Base-by-base conservation (phyloP, 1,139 yeast genomes). In the Suhomyces bokatorum region DNA sequence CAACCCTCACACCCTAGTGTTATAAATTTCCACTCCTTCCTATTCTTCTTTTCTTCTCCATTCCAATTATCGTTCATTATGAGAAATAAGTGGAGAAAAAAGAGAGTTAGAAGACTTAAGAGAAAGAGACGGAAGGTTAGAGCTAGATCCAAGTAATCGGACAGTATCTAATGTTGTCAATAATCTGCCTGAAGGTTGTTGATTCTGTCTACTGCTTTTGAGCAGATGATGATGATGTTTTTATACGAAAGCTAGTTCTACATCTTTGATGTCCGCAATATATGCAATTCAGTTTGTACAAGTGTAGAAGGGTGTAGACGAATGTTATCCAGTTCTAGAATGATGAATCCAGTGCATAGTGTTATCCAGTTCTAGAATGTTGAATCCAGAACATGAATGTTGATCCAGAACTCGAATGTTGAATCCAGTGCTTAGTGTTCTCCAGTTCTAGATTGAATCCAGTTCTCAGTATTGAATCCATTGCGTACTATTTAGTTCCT, bases 91-190 rank as follows among this genome's bases (percentile, higher is more conserved):
- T 88, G 96, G 97, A 89, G 96, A 88, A 90, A 90, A 87, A 90
- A 90, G 95, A 89, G 97, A 89, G 95, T 86, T 79, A 89, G 97
- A 88, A 88, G 97, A 88, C 88, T 90, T 74, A 90, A 90, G 87
- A 87, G 97, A 85, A 90, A 90, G 95, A 87, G 97, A 86, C 96
- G 97, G 96, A 89, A 89, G 95, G 96, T 90, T 69, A 87, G 97
- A 87, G 97, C 97, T 78, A 88, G 97, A 88, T 85, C 93, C 81
- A 86, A 86, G 85, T 86, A 85, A 85, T 80, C 87, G 84, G 80
- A 75, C 78, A 67, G 36, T 30, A 16, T 40, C 32, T 34, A 27
- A 44, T 33, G 42, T 42, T 34, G 46, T 41, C 42, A 26, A 20
- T 20, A 20, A 10, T 34, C 16, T 30, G 37, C 24, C 24, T 20